Evolutionary conservation across 2,329 filamentous ascomycete species (phyloP).

Genomic region (Penicillium italicum): DNA sequence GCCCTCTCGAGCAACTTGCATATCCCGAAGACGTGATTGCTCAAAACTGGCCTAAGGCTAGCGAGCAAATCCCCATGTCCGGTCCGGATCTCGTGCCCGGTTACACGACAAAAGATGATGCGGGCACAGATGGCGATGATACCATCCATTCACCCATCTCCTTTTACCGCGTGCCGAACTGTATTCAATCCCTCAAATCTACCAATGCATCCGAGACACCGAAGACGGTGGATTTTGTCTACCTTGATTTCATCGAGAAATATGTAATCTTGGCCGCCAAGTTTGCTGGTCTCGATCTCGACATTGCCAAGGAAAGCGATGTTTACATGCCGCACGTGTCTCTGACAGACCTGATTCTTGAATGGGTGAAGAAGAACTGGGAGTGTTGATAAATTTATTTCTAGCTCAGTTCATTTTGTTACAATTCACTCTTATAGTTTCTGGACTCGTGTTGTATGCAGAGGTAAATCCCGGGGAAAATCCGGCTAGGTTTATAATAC

Average conservation of each 20-base stretch:
- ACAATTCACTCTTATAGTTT: not conserved
- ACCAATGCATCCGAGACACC: conserved; percentile 49
- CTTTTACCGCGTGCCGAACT: conserved; percentile 78
- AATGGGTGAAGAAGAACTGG: conserved; percentile 60
- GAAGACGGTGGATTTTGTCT: conserved; percentile 78
- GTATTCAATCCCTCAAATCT: conserved; percentile 65
- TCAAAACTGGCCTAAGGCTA: conserved; percentile 6
- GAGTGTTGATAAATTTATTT: conserved; percentile 24
- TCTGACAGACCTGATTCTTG: conserved; percentile 56
- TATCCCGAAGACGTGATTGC: conserved; percentile 20
- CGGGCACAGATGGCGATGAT: conserved; percentile 81
- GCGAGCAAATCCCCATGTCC: conserved; percentile 33
- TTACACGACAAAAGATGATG: conserved; percentile 86
- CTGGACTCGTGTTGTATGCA: not conserved
- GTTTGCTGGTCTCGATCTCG: conserved; percentile 52
- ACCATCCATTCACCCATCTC: conserved; percentile 72
- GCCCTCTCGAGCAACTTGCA: conserved; percentile 46
- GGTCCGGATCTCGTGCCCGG: conserved; percentile 59
- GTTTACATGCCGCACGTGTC: conserved; percentile 52
- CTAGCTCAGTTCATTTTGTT: not conserved
- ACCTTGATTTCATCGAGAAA: conserved; percentile 83
- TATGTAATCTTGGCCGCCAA: conserved; percentile 75
- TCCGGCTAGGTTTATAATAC: not conserved
- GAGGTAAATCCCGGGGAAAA: not conserved
- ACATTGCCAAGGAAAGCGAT: conserved; percentile 48